These are phyloP conservation scores for Trifolium subterraneum DNA, from an alignment of 306 rosid genomes.

Conservation along the genomic window DNA sequence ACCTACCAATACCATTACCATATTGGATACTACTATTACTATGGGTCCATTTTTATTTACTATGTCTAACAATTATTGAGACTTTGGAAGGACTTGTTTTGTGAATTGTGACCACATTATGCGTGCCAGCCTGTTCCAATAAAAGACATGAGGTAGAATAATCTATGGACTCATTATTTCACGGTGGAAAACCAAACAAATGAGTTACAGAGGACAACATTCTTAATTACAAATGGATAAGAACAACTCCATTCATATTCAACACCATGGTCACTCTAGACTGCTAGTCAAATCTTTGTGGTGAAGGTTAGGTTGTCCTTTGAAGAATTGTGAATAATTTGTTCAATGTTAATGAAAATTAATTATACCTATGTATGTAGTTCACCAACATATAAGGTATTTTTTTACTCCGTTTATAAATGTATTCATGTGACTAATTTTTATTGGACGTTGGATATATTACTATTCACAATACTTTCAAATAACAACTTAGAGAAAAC, in stretches of 20 bases:
- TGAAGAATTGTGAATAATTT: too few species aligned
- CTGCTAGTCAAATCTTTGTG: conserved; percentile 11
- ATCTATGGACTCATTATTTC: conserved; percentile 11
- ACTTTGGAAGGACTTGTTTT: conserved; percentile 36
- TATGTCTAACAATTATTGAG: conserved; percentile 41
- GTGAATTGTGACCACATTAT: conserved; percentile 39
- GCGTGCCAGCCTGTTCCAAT: conserved; percentile 60
- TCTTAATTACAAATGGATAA: conserved; percentile 4
- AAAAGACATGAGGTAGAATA: conserved; percentile 5
- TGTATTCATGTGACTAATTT: too few species aligned
- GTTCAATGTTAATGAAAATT: too few species aligned
- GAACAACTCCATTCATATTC: not conserved
- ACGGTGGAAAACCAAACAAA: conserved; percentile 3
- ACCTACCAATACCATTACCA: conserved; percentile 7
- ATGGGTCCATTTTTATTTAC: conserved; percentile 32
- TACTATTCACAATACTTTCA: too few species aligned
- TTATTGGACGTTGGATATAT: too few species aligned
- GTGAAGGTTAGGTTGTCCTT: not conserved
- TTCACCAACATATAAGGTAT: too few species aligned
- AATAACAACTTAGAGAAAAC: too few species aligned
- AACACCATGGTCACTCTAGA: not conserved
- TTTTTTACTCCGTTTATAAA: too few species aligned
- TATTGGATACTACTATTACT: not conserved
- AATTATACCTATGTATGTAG: too few species aligned
- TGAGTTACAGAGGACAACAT: not conserved